Evolutionary conservation across 139 green algal species (phyloP), one percentile per base, ranked within the genome.

Genomic region (Pseudopediastrum boryanum): DNA sequence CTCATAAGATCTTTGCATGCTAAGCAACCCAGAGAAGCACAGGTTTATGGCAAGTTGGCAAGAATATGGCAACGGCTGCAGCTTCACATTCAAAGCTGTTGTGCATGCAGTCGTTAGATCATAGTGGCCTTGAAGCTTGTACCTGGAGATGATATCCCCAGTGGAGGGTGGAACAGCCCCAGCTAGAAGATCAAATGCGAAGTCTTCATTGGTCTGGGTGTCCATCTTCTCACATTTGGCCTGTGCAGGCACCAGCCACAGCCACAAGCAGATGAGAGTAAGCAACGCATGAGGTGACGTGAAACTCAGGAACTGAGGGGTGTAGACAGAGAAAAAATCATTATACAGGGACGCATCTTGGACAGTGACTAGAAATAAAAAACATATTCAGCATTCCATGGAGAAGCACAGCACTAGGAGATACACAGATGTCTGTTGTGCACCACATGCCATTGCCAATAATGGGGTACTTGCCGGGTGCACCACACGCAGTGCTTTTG

Each of bases 141-240:
- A n/a, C n/a, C n/a, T n/a, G n/a, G n/a, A n/a, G n/a, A n/a, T n/a
- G n/a, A n/a, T n/a, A n/a, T n/a, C n/a, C n/a, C n/a, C n/a, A n/a
- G n/a, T n/a, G n/a, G n/a, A n/a, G n/a, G n/a, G n/a, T n/a, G n/a
- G n/a, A n/a, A n/a, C n/a, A n/a, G n/a, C n/a, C n/a, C n/a, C n/a
- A n/a, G n/a, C 70, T 52, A 77, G 21, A 1, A 77, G 25, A 16
- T 68, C 36, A 68, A 68, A 77, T 3, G 70, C 70, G 51, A 76
- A 77, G 70, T 77, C 70, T 27, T 77, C 51, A 8, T 51, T 52
- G 31, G 50, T 77, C 7, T 21, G 1, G 3, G 51, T 63, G 38
- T 77, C 70, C 50, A 77, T 66, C 70, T 77, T 77, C 35, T 77
- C 70, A 67, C 70, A 68, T 19, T 21, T 29, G 4, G 67, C 43